Base-by-base conservation (phyloP, 1,139 yeast species). In the Debaryomyces sp. region DNA sequence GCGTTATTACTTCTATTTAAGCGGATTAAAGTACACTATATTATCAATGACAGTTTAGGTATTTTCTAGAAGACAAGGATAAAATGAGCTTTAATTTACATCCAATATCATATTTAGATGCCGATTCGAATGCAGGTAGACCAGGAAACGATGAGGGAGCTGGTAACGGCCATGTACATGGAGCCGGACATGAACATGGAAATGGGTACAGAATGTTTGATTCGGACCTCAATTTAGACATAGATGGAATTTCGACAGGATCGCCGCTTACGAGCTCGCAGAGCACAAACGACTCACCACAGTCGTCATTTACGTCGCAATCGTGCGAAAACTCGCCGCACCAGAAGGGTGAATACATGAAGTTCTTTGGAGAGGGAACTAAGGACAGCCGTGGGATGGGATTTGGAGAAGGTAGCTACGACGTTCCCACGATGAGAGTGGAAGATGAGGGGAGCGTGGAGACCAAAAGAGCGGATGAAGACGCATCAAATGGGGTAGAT, bases 101-200 rank as follows among this genome's bases (percentile, higher is more conserved):
- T 52, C 80, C 80, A 12, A 72, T 75, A 27, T 64, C 78, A 15
- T 75, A 75, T 51, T 68, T 75, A 47, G 75, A 75, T 59, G 79
- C 79, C 27, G 65, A 67, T 43, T 51, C 53, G n/a, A 40, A 34
- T 21, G 24, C 13, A 10, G 24, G 37, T 10, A 24, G 37, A 18
- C 24, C 18, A 21, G 23, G 36, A 18, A 18, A 17, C 23, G n/a
- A 5, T 10, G 24, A 33, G 23, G 23, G 22, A 40, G 9, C 9
- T 5, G 33, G 18, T 18, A 22, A 40, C 26, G 58, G 54, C 22
- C 58, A 56, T 42, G 51, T 44, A 39, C 37, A 33, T 33, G 37
- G 23, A 2, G 15, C 15, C 10, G 33, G 34, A 6, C 34, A 30
- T 8, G 24, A 21, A 40, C 36, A 15, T 7, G 29, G 29, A 30